These are phyloP conservation scores for Cladosporium phlei DNA, from an alignment of 2,329 filamentous ascomycete species.

Conservation along the genomic window DNA sequence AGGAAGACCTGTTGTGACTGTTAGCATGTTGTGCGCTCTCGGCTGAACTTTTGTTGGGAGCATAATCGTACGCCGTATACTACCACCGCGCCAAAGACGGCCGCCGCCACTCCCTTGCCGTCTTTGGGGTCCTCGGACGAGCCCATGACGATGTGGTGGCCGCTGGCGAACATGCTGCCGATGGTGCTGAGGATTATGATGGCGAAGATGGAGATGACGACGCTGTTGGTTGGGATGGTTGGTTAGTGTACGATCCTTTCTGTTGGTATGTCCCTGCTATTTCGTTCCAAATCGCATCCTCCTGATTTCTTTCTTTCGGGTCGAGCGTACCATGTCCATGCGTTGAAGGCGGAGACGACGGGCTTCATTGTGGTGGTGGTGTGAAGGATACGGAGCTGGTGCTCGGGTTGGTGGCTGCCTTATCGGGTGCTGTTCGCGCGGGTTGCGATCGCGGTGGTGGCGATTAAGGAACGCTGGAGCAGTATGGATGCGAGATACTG, in stretches of 20 bases:
- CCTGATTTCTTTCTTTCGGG: not conserved
- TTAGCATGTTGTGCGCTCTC: not conserved
- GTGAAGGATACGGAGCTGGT: too few species aligned
- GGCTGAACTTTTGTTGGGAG: too few species aligned
- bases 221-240: slow-evolving; percentile 50
- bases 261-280: too few species aligned
- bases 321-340: slow-evolving; percentile 79
- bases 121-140: slow-evolving; percentile 59
- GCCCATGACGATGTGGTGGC: slow-evolving; percentile 81
- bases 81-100: slow-evolving; percentile 81
- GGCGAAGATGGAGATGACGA: slow-evolving; percentile 60
- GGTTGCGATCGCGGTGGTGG: not conserved
- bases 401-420: too few species aligned
- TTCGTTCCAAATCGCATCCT: too few species aligned
- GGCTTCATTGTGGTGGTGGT: slow-evolving; percentile 70
- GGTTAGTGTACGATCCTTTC: slow-evolving; percentile 12
- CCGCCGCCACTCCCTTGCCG: slow-evolving; percentile 71
- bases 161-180: slow-evolving; percentile 66
- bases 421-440: slow-evolving; percentile 6
- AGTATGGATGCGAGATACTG: too few species aligned
- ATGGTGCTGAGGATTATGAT: slow-evolving; percentile 62
- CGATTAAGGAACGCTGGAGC: too few species aligned
- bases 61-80: slow-evolving; percentile 80
- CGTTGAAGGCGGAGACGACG: slow-evolving; percentile 83
- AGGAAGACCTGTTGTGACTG: slow-evolving; percentile 65